These are phyloP conservation scores for Starmerella asiatica DNA, from an alignment of 805 yeast species.

Conservation along the genomic window DNA sequence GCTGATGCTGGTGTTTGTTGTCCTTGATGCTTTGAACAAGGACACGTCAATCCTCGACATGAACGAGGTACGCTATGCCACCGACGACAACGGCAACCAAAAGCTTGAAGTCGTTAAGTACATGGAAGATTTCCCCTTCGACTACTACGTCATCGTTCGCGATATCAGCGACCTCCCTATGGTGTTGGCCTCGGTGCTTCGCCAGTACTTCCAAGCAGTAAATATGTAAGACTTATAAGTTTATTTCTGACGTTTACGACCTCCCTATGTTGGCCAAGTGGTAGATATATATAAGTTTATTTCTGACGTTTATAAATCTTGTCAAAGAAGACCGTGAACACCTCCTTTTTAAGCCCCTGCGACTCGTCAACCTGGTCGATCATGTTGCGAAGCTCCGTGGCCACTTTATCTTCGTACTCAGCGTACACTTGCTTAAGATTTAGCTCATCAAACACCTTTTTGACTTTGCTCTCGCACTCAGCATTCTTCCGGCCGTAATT, in stretches of 20 bases:
- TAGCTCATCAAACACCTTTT: slow-evolving; percentile 59
- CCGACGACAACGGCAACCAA: slow-evolving; percentile 49
- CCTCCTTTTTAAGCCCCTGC: slow-evolving; percentile 83
- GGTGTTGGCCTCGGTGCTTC: slow-evolving; percentile 72
- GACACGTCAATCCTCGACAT: slow-evolving; percentile 73
- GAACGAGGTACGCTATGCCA: slow-evolving; percentile 79
- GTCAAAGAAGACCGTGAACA: slow-evolving; percentile 68
- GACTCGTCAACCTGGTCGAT: slow-evolving; percentile 73
- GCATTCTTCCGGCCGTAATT: slow-evolving; percentile 82
- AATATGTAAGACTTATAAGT: slow-evolving; percentile 1
- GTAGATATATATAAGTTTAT: slow-evolving; percentile 29
- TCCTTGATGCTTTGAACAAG: slow-evolving; percentile 72
- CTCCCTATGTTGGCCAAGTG: background rate
- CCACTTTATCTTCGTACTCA: slow-evolving; percentile 71
- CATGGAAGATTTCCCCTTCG: slow-evolving; percentile 90
- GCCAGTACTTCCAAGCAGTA: slow-evolving; percentile 60
- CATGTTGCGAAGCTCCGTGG: slow-evolving; percentile 44
- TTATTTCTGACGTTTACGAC: background rate
- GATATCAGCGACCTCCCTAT: slow-evolving; percentile 82
- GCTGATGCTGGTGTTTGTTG: slow-evolving; percentile 88
- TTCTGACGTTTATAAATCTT: slow-evolving; percentile 92
- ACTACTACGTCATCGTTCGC: slow-evolving; percentile 86
- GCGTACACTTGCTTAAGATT: slow-evolving; percentile 56
- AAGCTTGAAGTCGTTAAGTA: slow-evolving; percentile 67
- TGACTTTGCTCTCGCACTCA: slow-evolving; percentile 52